Evolutionary conservation across 768 basidiomycete genomes (phyloP).

Genomic region (Lentinula sp.): DNA sequence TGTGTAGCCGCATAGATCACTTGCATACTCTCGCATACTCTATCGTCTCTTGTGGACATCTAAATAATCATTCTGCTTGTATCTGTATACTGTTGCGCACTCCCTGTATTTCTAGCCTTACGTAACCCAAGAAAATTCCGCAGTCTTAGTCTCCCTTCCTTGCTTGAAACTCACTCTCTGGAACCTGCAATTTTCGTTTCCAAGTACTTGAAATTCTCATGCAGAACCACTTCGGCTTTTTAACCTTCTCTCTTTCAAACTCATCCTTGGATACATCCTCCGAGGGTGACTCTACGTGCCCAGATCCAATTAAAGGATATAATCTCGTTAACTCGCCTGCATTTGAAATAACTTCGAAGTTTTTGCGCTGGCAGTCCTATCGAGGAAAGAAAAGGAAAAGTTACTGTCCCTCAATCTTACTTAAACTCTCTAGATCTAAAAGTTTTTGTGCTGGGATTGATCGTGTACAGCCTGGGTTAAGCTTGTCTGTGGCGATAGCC

Average conservation of each 20-base stretch:
- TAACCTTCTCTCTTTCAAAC: background rate
- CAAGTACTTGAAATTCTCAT: background rate
- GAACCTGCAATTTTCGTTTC: background rate
- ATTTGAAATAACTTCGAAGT: too few species aligned
- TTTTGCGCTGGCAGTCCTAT: too few species aligned
- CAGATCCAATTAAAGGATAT: background rate
- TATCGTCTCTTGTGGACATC: too few species aligned
- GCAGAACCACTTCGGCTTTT: background rate
- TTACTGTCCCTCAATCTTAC: background rate
- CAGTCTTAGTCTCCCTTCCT: background rate
- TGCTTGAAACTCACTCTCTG: background rate
- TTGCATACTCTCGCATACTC: too few species aligned
- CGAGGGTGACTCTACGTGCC: background rate
- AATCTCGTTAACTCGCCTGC: background rate
- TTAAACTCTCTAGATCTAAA: background rate
- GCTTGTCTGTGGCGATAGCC: background rate
- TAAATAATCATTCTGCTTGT: background rate
- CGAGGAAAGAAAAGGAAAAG: too few species aligned
- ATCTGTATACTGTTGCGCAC: background rate
- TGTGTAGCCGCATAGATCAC: too few species aligned
- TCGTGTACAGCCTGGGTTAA: background rate
- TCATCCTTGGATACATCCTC: background rate
- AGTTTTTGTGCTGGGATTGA: background rate
- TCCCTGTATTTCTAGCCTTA: background rate
- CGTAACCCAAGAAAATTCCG: background rate